Percentiles rank a stretch among this genome's conserved stretches.
Evolutionary conservation across 2,329 filamentous ascomycete species (phyloP).

Genomic region (Beauveria sp.): DNA sequence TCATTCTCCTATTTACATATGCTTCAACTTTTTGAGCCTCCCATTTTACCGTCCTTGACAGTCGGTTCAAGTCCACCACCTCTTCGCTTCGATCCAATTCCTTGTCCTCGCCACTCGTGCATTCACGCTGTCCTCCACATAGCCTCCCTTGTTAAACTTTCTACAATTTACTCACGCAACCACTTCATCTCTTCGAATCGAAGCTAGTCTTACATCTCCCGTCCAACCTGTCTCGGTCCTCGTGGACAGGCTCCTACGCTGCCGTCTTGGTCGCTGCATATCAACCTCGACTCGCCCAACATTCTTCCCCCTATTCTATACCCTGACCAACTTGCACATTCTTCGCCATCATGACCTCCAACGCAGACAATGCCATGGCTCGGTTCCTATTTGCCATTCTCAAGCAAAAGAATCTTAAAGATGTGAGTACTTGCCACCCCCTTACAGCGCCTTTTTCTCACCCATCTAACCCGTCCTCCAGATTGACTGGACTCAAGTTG

Average conservation of each 20-base stretch:
- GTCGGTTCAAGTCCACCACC: background rate
- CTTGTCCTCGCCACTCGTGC: background rate
- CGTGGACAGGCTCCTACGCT: background rate
- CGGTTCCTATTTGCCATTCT: conserved; percentile 53
- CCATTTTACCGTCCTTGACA: background rate
- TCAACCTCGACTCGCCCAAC: conserved; percentile 6
- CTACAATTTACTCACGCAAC: background rate
- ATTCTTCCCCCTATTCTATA: background rate
- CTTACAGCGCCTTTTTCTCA: no score
- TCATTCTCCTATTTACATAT: background rate
- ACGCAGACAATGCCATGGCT: conserved; percentile 49
- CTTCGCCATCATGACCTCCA: conserved; percentile 37
- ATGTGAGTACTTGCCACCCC: conserved; percentile 38
- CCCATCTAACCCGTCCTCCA: conserved; percentile 19
- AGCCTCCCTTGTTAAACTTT: background rate
- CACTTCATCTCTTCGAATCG: background rate
- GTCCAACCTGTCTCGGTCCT: conserved; percentile 4
- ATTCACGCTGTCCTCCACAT: conserved; percentile 7
- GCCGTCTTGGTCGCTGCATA: background rate
- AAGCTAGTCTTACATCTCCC: background rate
- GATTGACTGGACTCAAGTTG: conserved; percentile 55
- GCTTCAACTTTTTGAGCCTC: background rate
- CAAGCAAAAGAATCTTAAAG: conserved; percentile 52
- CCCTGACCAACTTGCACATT: background rate
- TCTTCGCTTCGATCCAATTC: background rate